Conservation (phyloP, 768 basidiomycete species). For the Phlegmacium glaucopus region DNA sequence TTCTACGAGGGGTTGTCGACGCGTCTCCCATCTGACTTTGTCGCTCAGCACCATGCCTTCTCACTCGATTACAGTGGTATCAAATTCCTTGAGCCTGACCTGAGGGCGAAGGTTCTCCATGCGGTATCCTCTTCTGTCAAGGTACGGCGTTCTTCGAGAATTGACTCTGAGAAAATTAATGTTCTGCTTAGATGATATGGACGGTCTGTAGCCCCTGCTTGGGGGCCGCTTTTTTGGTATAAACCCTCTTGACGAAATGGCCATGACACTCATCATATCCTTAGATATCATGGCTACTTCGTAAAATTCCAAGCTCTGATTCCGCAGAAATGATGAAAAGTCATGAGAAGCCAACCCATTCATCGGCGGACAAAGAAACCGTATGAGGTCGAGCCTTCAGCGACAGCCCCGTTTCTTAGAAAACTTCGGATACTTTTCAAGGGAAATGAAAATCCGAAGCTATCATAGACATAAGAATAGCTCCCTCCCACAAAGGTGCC, state of each 20-base stretch:
- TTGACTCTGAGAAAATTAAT: conserved; percentile 1
- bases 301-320: conserved; percentile 33
- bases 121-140: conserved; percentile 61
- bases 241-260: conserved; percentile 7
- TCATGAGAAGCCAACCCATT: conserved; percentile 17
- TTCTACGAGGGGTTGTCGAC: conserved; percentile 53
- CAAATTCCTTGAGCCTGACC: conserved; percentile 40
- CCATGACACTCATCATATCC: conserved; percentile 5
- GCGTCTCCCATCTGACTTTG: conserved; percentile 46
- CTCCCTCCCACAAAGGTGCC: too few species aligned
- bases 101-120: conserved; percentile 45
- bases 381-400: conserved; percentile 4
- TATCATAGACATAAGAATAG: too few species aligned
- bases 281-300: conserved; percentile 40
- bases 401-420: background rate
- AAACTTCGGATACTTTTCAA: background rate
- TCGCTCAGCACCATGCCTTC: conserved; percentile 36
- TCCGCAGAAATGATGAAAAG: conserved; percentile 6
- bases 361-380: conserved; percentile 19
- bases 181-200: conserved; percentile 58
- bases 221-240: conserved; percentile 60
- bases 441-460: too few species aligned
- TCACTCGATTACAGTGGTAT: conserved; percentile 55
- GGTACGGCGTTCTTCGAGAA: conserved; percentile 33
- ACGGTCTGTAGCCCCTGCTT: conserved; percentile 68